Percentiles rank a stretch among this genome's conserved stretches.
Conservation (phyloP, 169 alveolate genomes). For the Perkinsus marinus region DNA sequence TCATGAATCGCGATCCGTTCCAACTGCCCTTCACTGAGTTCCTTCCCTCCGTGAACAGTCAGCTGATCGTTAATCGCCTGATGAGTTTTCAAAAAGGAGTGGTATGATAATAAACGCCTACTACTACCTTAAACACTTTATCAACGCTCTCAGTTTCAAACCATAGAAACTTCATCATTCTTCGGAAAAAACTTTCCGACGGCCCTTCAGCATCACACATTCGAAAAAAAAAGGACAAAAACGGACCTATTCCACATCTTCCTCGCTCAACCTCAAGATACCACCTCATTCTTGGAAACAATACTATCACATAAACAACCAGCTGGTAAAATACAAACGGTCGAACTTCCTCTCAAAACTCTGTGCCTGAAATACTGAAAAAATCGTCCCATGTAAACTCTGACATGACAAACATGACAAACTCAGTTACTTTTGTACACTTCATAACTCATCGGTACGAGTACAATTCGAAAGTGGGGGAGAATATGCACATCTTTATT, state of each 20-base stretch:
- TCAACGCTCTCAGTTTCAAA: not conserved
- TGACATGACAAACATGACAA: too few relatives aligned
- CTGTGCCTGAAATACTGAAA: too few relatives aligned
- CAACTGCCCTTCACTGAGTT: not conserved
- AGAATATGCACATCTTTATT: too few relatives aligned
- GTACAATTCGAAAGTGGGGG: too few relatives aligned
- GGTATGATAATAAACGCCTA: not conserved
- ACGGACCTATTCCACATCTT: not conserved
- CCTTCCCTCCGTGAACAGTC: not conserved
- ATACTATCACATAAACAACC: not conserved
- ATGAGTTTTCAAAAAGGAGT: not conserved
- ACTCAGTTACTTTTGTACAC: too few relatives aligned
- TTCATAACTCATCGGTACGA: too few relatives aligned
- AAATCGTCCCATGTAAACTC: too few relatives aligned
- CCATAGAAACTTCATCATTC: not conserved
- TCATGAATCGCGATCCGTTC: not conserved
- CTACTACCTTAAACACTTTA: not conserved
- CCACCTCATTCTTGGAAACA: not conserved
- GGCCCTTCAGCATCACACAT: not conserved
- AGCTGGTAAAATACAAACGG: not conserved
- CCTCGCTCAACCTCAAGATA: not conserved
- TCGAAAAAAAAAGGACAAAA: not conserved
- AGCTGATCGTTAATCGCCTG: not conserved
- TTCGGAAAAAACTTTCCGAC: not conserved
- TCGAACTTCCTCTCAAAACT: not conserved